Base-by-base conservation (phyloP, 202 grass and related monocot species). In the Panicum hallii region DNA sequence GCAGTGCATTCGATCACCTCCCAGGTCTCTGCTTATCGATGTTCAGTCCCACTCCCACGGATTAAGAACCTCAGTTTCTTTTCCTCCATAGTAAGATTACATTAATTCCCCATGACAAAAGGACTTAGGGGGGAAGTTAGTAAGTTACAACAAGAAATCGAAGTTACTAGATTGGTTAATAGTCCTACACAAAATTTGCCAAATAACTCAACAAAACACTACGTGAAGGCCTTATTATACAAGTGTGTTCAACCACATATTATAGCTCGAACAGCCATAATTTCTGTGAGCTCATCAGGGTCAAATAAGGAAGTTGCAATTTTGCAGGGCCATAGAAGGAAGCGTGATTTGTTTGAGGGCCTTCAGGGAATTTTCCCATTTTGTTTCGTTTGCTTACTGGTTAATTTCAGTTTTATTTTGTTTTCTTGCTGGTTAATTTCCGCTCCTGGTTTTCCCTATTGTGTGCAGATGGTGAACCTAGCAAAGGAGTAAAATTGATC, bases 121-220 rank as follows among this genome's bases (percentile, higher is more conserved):
- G 1, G 3, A 13, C 9, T 5, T 11, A 30, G 49, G 41, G 10
- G 38, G 42, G 7, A 20, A 30, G 5, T 0, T 26, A 26, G 4
- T 12, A 79, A 80, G 46, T 36, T 73, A 65, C 36, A 70, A 0
- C 5, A 70, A 28, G 1, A 48, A 60, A 28, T 8, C 23, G 60
- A 50, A 85, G 74, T 84, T 73, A n/a, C n/a, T n/a, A 84, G 74
- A 42, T 79, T 1, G 11, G 48, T 38, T 72, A 84, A 68, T 66
- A 34, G 16, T 19, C 75, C 82, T 84, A 84, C 52, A 88, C 30
- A 82, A 76, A 84, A 88, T 52, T 11, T 74, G 43, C 52, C 10
- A 57, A 79, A 72, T 9, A 86, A 79, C 16, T 54, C 15, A 54
- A 74, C 30, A 50, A 75, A 75, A 52, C n/a, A 41, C 61, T 43